These are phyloP conservation scores for Aspergillus terreus DNA, from an alignment of 2,329 filamentous ascomycete species.

Conservation along the genomic window DNA sequence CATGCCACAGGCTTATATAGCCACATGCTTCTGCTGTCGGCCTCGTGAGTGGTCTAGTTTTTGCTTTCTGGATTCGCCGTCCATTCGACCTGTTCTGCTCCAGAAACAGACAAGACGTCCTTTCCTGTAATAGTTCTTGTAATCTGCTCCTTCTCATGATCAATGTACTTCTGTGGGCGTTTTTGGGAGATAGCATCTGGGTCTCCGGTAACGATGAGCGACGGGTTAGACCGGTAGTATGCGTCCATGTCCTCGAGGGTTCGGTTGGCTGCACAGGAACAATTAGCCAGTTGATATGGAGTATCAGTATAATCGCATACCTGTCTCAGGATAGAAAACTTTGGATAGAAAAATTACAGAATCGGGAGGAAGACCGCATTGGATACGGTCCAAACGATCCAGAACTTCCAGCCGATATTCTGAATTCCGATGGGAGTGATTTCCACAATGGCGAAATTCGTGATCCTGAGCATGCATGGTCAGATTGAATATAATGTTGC, in stretches of 20 bases:
- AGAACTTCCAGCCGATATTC: slow-evolving; percentile 40
- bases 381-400: slow-evolving; percentile 45
- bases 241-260: slow-evolving; percentile 34
- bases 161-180: slow-evolving; percentile 46
- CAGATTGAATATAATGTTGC: slow-evolving; percentile 9
- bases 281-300: neutral
- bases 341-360: slow-evolving; percentile 43
- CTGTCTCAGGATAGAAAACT: slow-evolving; percentile 36
- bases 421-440: slow-evolving; percentile 45
- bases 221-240: slow-evolving; percentile 36
- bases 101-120: neutral
- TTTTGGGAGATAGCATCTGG: slow-evolving; percentile 46
- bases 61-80: neutral
- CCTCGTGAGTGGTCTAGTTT: neutral
- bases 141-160: slow-evolving; percentile 32
- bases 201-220: slow-evolving; percentile 47
- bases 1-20: too few species aligned
- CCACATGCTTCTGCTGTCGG: too few species aligned
- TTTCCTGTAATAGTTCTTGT: neutral
- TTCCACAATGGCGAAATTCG: slow-evolving; percentile 35
- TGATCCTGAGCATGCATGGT: slow-evolving; percentile 12
- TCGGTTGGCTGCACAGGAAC: slow-evolving; percentile 16
- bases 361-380: slow-evolving; percentile 48
- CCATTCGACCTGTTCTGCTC: neutral
- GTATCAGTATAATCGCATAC: slow-evolving; percentile 1